Conservation (phyloP, 2,329 filamentous ascomycete genomes). For the Verticillium zaregamsianum region DNA sequence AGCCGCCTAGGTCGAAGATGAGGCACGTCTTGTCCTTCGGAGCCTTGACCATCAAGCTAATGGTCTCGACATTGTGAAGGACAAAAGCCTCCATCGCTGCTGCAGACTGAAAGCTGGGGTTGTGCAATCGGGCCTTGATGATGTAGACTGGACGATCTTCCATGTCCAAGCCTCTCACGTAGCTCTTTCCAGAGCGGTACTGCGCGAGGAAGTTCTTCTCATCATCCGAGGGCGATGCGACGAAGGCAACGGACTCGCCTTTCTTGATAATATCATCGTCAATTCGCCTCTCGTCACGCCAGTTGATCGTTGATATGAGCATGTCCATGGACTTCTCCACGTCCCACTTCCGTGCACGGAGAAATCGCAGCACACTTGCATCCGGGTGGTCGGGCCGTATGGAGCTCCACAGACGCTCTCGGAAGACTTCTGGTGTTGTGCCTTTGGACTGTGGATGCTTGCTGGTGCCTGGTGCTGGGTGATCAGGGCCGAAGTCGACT, state of each 20-base stretch:
- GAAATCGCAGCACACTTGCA: constrained; percentile 32
- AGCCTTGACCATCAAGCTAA: constrained; percentile 20
- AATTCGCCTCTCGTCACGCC: constrained; percentile 28
- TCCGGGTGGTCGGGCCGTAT: constrained; percentile 29
- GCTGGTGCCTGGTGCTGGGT: constrained; percentile 1
- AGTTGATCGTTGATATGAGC: constrained; percentile 31
- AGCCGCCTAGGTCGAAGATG: constrained; percentile 69
- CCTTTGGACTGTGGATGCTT: not conserved
- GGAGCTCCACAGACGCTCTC: constrained; percentile 27
- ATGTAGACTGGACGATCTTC: constrained; percentile 30
- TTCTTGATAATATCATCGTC: constrained; percentile 25
- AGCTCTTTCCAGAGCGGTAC: constrained; percentile 31
- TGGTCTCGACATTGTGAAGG: constrained; percentile 34
- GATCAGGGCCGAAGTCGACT: constrained; percentile 2
- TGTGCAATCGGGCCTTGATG: constrained; percentile 27
- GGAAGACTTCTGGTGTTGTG: constrained; percentile 13
- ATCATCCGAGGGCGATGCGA: constrained; percentile 15
- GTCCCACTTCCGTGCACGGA: constrained; percentile 35
- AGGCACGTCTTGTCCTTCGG: constrained; percentile 27
- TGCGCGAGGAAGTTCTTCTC: constrained; percentile 32
- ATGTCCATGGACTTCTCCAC: constrained; percentile 33
- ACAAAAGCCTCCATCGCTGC: constrained; percentile 31
- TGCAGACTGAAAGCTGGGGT: constrained; percentile 24
- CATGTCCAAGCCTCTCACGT: constrained; percentile 30
- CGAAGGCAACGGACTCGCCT: constrained; percentile 26